Evolutionary conservation across 2,329 filamentous ascomycete genomes (phyloP).

Genomic region (Rhynchosporium agropyri): DNA sequence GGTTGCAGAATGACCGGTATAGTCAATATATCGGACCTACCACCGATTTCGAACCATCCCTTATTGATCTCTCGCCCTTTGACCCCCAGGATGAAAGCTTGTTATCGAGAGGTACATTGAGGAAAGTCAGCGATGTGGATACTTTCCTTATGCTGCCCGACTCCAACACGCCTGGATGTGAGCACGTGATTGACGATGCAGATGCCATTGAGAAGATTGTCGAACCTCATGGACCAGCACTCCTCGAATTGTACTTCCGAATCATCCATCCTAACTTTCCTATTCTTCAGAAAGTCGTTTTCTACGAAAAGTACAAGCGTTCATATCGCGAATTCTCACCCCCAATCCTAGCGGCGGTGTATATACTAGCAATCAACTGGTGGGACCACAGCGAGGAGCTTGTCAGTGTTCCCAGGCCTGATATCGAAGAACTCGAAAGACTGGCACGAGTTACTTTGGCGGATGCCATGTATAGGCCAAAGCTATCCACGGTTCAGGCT

Average conservation of each 20-base stretch:
- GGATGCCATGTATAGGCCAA: constrained; percentile 79
- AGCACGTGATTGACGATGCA: constrained; percentile 68
- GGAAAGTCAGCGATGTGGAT: constrained; percentile 76
- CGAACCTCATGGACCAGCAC: constrained; percentile 71
- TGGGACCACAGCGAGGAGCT: constrained; percentile 76
- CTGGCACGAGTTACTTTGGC: constrained; percentile 73
- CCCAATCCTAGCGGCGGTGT: constrained; percentile 76
- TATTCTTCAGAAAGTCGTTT: constrained; percentile 79
- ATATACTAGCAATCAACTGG: constrained; percentile 86
- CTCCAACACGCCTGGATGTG: constrained; percentile 69
- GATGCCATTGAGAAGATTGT: constrained; percentile 77
- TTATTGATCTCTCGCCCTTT: constrained; percentile 79
- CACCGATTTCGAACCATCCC: constrained; percentile 80
- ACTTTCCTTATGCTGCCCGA: constrained; percentile 83
- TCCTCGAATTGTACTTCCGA: constrained; percentile 81
- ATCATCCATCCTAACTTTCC: constrained; percentile 81
- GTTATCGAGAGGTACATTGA: constrained; percentile 66
- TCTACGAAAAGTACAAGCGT: constrained; percentile 75
- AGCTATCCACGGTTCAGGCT: constrained; percentile 78
- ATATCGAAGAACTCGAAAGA: constrained; percentile 72
- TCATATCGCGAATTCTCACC: constrained; percentile 75
- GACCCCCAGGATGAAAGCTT: constrained; percentile 81
- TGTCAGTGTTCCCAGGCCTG: constrained; percentile 64
- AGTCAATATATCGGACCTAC: constrained; percentile 84
- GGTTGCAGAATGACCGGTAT: constrained; percentile 75